Evolutionary conservation across 2,329 filamentous ascomycete species (phyloP), one percentile per base, ranked within the genome.

Genomic region (Cercospora zeina): DNA sequence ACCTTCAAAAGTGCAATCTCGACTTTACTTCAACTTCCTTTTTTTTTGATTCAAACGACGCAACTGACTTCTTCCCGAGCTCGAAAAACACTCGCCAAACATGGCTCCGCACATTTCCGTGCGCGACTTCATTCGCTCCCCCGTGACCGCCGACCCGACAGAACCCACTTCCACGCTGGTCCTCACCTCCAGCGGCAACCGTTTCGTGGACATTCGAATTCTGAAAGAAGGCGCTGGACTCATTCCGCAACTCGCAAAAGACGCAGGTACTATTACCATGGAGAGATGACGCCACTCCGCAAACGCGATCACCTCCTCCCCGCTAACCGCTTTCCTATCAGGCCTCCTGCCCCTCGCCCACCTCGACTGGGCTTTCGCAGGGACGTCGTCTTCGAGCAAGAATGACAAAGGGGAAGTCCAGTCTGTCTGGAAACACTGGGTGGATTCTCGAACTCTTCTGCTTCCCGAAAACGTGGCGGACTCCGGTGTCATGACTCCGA

Each of bases 281-380:
- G 31, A 10, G 8, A 16, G 4, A 13, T 4, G 31, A 47, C 16
- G n/a, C 50, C 30, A 37, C 0, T 6, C 2, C 1, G 21, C 10
- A 24, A 27, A 1, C 2, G 2, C 4, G 14, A 39, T 37, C 14
- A n/a, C 4, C 14, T 6, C 14, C 19, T 47, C 10, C 11, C 13
- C 4, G 19, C 21, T 47, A 47, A 47, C 2, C 33, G 36, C 30
- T 16, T 21, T 7, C 2, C 65, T 36, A 47, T 27, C 71, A 54
- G 73, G 71, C 30, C 72, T 75, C 19, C 59, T 65, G 1, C 63
- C 68, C 21, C 14, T 69, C 14, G 65, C 73, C 16, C 69, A 77
- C 0, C 77, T 89, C 1, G 86, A 89, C 67, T 89, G 87, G 87
- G 87, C 82, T 3, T 87, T 89, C 66, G 84, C 83, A 0, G 87